Conservation (phyloP, 2,329 filamentous ascomycete genomes). For the Alternaria rosae region DNA sequence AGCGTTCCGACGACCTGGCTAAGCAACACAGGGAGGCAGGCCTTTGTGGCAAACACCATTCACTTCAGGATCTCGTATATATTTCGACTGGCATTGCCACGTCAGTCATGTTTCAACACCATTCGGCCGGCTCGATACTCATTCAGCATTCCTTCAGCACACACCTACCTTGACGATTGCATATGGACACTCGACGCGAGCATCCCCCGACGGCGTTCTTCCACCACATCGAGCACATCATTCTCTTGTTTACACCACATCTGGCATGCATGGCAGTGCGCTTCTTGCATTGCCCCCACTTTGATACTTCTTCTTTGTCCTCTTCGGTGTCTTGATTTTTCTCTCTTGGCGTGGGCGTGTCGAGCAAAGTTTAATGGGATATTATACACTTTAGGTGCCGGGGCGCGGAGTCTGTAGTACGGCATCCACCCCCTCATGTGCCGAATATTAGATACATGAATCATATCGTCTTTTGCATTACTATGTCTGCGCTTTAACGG, state of each 20-base stretch:
- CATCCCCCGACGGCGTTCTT: constrained; percentile 18
- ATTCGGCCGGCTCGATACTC: constrained; percentile 33
- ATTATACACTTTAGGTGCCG: neutral
- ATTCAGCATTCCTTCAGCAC: constrained; percentile 3
- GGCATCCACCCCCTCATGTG: neutral
- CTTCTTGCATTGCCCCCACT: constrained; percentile 30
- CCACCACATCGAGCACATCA: neutral
- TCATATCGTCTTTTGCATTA: neutral
- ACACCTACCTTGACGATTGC: constrained; percentile 24
- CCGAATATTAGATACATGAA: neutral
- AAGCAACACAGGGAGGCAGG: neutral
- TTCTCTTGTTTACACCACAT: constrained; percentile 17
- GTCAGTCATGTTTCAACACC: constrained; percentile 5
- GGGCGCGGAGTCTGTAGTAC: neutral
- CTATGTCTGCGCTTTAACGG: neutral
- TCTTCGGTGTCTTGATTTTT: neutral
- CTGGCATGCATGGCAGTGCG: constrained; percentile 37
- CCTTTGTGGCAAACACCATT: neutral
- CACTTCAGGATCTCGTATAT: constrained; percentile 4
- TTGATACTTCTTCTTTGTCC: neutral
- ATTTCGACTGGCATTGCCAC: constrained; percentile 6
- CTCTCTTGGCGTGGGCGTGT: neutral
- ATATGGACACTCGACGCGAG: constrained; percentile 17
- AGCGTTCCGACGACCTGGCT: constrained; percentile 61
- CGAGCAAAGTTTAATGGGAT: neutral